Conservation (phyloP, 177 flowering plant species). For the Vitis hybrid region DNA sequence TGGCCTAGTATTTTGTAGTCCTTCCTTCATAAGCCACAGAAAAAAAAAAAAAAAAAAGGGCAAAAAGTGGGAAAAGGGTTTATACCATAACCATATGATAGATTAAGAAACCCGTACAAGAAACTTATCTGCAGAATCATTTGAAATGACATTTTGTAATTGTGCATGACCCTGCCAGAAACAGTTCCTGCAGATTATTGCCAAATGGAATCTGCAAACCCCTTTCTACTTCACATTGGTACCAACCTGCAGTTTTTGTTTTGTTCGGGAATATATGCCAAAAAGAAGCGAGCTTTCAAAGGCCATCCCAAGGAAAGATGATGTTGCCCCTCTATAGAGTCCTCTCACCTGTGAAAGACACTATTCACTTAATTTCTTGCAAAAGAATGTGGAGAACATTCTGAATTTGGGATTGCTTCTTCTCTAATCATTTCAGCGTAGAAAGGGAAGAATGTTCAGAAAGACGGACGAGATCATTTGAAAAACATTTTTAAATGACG, state of each 20-base stretch:
- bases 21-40: constrained; percentile 43
- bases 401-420: too few relatives aligned
- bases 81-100: background rate
- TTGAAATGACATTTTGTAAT: background rate
- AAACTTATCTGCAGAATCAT: background rate
- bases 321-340: constrained; percentile 91
- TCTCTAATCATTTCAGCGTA: too few relatives aligned
- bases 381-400: background rate
- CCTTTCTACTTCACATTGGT: constrained; percentile 3
- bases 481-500: too few relatives aligned
- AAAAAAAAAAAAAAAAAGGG: background rate
- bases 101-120: constrained; percentile 3
- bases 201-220: background rate
- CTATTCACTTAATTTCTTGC: background rate
- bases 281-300: constrained; percentile 89
- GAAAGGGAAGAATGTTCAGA: too few relatives aligned
- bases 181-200: background rate
- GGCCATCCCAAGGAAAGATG: constrained; percentile 92
- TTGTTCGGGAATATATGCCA: constrained; percentile 85
- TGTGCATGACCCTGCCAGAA: background rate
- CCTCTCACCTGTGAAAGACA: constrained; percentile 70
- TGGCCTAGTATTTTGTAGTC: constrained; percentile 45
- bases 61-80: background rate
- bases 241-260: constrained; percentile 71
- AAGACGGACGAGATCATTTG: too few relatives aligned